Percentiles rank a stretch among this genome's conserved stretches.
Evolutionary conservation across 2,329 filamentous ascomycete species (phyloP).

Genomic region (Rutstroemia sp.): DNA sequence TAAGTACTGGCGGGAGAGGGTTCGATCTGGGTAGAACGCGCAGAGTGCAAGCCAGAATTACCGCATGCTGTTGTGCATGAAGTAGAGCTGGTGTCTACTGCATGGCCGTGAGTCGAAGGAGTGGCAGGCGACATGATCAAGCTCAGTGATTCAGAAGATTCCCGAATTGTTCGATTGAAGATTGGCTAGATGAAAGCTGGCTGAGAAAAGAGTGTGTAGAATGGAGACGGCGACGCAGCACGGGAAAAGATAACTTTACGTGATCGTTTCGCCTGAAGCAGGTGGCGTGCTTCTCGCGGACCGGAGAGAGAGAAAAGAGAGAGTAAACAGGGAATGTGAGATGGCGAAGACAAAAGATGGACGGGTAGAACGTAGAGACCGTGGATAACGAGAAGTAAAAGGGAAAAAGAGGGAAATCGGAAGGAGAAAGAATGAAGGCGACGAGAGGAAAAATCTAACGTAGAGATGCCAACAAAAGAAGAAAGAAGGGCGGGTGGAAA

Average conservation of each 20-base stretch:
- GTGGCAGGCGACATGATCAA: slow-evolving; percentile 8
- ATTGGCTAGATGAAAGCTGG: neutral
- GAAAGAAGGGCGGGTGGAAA: neutral
- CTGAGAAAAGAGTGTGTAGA: neutral
- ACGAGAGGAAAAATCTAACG: neutral
- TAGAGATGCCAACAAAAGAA: neutral
- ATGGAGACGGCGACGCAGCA: neutral
- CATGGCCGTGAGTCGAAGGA: neutral
- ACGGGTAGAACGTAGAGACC: neutral
- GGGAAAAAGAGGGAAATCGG: neutral
- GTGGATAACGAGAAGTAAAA: neutral
- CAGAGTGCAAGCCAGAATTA: neutral
- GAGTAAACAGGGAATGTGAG: neutral
- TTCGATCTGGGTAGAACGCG: slow-evolving; percentile 8
- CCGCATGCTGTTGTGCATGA: neutral
- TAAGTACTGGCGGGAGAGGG: slow-evolving; percentile 24
- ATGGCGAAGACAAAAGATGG: neutral
- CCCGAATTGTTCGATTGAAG: neutral
- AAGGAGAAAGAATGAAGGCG: neutral
- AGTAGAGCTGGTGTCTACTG: neutral
- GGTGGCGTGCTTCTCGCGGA: neutral
- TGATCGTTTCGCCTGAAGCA: too few relatives aligned
- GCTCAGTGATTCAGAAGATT: neutral
- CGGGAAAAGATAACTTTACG: neutral
- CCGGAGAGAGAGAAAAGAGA: neutral